Conservation (phyloP, 768 basidiomycete genomes). For the Rhodotorula babjevae region DNA sequence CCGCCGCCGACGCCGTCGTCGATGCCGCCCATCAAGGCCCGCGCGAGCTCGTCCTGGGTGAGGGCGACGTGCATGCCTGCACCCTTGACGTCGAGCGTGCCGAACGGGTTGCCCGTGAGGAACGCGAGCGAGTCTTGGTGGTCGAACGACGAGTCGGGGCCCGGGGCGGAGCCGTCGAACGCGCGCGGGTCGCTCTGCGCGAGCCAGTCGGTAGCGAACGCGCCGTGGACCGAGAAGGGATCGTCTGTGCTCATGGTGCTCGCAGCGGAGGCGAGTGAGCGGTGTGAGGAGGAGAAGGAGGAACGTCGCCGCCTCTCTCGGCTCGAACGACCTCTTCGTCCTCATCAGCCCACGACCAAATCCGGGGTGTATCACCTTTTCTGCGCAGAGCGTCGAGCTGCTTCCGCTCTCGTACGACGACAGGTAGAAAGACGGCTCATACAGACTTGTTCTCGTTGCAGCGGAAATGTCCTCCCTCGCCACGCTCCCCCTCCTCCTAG, state of each 20-base stretch:
- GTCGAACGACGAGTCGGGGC: neutral
- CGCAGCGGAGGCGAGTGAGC: neutral
- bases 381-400: too few species aligned
- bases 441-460: too few species aligned
- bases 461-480: too few species aligned
- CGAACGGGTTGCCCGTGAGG: neutral
- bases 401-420: neutral
- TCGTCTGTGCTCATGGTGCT: neutral
- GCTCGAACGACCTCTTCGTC: neutral
- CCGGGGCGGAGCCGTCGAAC: neutral
- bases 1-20: neutral
- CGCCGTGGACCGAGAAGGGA: neutral
- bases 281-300: neutral
- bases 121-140: neutral
- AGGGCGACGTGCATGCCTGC: neutral
- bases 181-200: neutral
- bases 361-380: neutral
- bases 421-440: too few species aligned
- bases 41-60: neutral
- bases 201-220: conserved; percentile 1
- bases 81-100: neutral
- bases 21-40: neutral
- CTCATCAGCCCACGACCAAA: neutral
- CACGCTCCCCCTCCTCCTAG: too few species aligned
- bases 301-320: too few species aligned